Conservation (phyloP, 1,284 basidiomycete species). For the Exobasidium rhododendri region DNA sequence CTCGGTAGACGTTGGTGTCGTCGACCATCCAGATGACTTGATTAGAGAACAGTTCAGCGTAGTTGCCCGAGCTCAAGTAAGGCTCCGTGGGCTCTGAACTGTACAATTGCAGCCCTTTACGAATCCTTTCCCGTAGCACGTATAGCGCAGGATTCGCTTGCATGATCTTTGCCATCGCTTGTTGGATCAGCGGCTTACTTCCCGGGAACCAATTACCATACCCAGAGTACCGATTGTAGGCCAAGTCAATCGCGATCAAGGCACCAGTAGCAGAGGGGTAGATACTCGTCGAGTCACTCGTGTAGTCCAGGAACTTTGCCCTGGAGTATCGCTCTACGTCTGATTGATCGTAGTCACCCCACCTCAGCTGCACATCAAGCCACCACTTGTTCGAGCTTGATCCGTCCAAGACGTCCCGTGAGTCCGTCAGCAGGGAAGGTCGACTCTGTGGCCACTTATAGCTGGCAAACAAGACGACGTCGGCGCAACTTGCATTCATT, state of each 20-base stretch:
- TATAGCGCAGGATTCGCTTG: conserved; percentile 98
- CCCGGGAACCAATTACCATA: conserved; percentile 99
- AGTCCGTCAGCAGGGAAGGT: conserved; percentile 91
- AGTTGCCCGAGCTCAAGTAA: conserved; percentile 93
- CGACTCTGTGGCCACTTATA: conserved; percentile 91
- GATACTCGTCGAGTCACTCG: conserved; percentile 74
- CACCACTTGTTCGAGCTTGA: conserved; percentile 98
- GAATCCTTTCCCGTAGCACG: conserved; percentile 94
- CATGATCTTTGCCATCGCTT: conserved; percentile 99
- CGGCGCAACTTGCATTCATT: conserved; percentile 93
- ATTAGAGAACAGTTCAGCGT: conserved; percentile 97
- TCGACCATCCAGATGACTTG: conserved; percentile 99
- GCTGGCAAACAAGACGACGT: conserved; percentile 93
- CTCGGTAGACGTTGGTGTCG: conserved; percentile 98
- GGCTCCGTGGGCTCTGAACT: conserved; percentile 99
- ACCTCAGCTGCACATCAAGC: conserved; percentile 93
- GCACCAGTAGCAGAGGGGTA: conserved; percentile 97
- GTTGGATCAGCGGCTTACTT: conserved; percentile 93
- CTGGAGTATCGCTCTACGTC: conserved; percentile 74
- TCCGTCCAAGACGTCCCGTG: conserved; percentile 92
- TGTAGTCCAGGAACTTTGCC: conserved; percentile 95
- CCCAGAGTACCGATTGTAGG: conserved; percentile 98
- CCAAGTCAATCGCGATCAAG: conserved; percentile 96
- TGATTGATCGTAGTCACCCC: conserved; percentile 99
- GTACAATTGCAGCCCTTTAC: conserved; percentile 96